These are phyloP conservation scores for Alternaria panax DNA, from an alignment of 2,329 filamentous ascomycete species.

Conservation along the genomic window DNA sequence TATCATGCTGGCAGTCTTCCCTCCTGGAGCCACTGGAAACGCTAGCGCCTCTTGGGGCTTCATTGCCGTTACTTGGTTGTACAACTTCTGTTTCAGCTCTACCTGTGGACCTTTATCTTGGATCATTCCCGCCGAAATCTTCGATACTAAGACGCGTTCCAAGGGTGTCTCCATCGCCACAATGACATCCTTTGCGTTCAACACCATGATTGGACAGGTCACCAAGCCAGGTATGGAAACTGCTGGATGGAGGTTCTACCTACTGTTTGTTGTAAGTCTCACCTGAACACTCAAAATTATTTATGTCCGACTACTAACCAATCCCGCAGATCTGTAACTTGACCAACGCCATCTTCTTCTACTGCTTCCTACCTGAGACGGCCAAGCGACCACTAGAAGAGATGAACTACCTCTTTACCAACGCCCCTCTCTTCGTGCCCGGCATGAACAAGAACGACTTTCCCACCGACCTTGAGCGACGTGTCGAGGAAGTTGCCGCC, in stretches of 20 bases:
- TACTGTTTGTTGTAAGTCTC: slow-evolving; percentile 63
- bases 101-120: slow-evolving; percentile 73
- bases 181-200: slow-evolving; percentile 77
- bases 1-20: slow-evolving; percentile 65
- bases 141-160: slow-evolving; percentile 76
- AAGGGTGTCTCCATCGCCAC: slow-evolving; percentile 79
- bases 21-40: slow-evolving; percentile 62
- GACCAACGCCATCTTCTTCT: slow-evolving; percentile 73
- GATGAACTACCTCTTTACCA: slow-evolving; percentile 72
- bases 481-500: slow-evolving; percentile 64
- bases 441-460: slow-evolving; percentile 63
- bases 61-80: slow-evolving; percentile 79
- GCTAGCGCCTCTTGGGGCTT: slow-evolving; percentile 73
- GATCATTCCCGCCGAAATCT: slow-evolving; percentile 74
- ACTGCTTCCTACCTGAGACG: slow-evolving; percentile 71
- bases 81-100: slow-evolving; percentile 78
- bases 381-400: slow-evolving; percentile 70
- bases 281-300: too few relatives aligned
- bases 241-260: slow-evolving; percentile 65
- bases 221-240: slow-evolving; percentile 67
- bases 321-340: slow-evolving; percentile 67
- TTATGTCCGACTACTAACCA: too few relatives aligned
- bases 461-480: slow-evolving; percentile 63
- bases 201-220: slow-evolving; percentile 76
- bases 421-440: slow-evolving; percentile 69